phyloP scores from a whole-genome alignment of 2,329 filamentous ascomycete genomes.

The Pseudopithomyces chartarum region DNA sequence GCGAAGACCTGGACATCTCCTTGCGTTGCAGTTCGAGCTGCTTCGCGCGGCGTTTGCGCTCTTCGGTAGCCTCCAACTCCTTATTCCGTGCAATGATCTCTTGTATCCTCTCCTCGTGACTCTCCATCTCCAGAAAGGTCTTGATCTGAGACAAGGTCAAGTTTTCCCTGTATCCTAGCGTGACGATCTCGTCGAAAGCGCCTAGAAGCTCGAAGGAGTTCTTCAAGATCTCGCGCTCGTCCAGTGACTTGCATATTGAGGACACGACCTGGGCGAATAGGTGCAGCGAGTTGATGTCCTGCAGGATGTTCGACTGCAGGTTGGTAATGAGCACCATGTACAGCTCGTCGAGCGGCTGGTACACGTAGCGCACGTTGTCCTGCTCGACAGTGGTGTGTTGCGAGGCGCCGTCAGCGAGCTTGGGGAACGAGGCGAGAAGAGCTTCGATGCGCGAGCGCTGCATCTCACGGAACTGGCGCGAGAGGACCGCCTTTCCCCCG shows the following conservation, averaged over 20 bases:
- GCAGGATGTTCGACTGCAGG: conserved; percentile 97
- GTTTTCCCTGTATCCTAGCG: conserved; percentile 94
- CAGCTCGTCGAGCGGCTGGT: conserved; percentile 97
- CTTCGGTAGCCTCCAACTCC: conserved; percentile 95
- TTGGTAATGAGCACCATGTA: conserved; percentile 99
- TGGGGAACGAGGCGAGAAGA: conserved; percentile 94
- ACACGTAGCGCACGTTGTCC: conserved; percentile 99
- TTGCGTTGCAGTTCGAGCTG: conserved; percentile 99
- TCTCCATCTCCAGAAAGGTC: conserved; percentile 99
- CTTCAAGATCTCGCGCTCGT: conserved; percentile 91
- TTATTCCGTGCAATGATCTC: conserved; percentile 80
- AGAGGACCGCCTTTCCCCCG: conserved; percentile 97
- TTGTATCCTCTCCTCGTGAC: conserved; percentile 97
- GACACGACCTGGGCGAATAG: conserved; percentile 97
- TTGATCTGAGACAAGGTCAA: conserved; percentile 96
- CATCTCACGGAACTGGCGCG: conserved; percentile 97
- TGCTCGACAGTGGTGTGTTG: conserved; percentile 99
- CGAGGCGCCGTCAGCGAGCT: conserved; percentile 92
- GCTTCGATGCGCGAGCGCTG: conserved; percentile 95
- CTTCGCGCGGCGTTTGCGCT: conserved; percentile 98
- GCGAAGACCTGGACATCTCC: conserved; percentile 80
- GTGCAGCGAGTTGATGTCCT: conserved; percentile 98
- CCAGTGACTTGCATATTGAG: conserved; percentile 92
- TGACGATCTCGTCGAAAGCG: conserved; percentile 97
- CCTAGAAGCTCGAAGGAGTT: conserved; percentile 96